Evolutionary conservation across 176 grass and related monocot species (phyloP).

Genomic region (Bothriochloa decipiens): DNA sequence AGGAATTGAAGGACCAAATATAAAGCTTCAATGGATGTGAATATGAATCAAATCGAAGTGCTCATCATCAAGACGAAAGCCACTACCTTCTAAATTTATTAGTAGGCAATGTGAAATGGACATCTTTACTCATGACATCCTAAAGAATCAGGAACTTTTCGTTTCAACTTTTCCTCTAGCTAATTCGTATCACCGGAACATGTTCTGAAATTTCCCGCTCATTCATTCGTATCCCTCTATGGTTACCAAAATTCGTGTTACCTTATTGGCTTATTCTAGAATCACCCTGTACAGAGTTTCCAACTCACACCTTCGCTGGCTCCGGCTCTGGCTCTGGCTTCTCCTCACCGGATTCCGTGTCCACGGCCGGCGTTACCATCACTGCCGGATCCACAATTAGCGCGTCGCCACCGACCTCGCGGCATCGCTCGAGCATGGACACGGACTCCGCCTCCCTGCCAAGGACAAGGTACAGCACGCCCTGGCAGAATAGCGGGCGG

Average conservation of each 20-base stretch:
- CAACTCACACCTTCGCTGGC: conserved; percentile 10
- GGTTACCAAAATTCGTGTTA: conserved; percentile 22
- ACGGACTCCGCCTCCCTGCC: conserved; percentile 47
- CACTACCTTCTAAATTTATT: conserved; percentile 25
- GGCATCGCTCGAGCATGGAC: conserved; percentile 53
- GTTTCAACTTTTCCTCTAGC: background rate
- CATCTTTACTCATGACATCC: background rate
- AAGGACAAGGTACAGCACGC: conserved; percentile 58
- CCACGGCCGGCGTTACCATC: conserved; percentile 27
- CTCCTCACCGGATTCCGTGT: background rate
- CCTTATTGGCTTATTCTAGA: conserved; percentile 39
- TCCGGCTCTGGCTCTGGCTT: background rate
- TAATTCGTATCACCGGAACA: background rate
- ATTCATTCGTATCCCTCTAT: conserved; percentile 1
- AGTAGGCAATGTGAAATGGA: conserved; percentile 8
- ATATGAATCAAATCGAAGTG: background rate
- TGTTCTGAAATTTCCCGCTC: background rate
- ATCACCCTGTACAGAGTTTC: background rate
- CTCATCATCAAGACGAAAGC: background rate
- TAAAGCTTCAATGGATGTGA: background rate
- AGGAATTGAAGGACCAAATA: background rate
- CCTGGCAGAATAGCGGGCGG: conserved; percentile 65
- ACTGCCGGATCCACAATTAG: conserved; percentile 44
- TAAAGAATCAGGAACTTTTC: conserved; percentile 3
- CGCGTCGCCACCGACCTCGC: conserved; percentile 33